Conservation (phyloP, 768 basidiomycete genomes). For the Macrocybe gigantea region DNA sequence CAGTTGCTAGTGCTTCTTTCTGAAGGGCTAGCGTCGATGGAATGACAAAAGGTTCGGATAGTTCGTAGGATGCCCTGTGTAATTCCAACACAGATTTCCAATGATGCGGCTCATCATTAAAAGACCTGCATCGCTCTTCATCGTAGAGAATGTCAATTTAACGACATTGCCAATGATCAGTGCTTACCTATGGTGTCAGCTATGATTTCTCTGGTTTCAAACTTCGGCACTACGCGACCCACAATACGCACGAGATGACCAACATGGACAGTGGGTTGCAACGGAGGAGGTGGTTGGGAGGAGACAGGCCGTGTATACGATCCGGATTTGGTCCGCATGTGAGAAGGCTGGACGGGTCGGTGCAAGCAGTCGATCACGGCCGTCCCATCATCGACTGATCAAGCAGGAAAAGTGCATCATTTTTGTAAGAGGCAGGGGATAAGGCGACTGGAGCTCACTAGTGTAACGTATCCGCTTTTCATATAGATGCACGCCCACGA, state of each 20-base stretch:
- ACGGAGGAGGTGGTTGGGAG: constrained; percentile 11
- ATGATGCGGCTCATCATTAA: constrained; percentile 58
- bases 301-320: constrained; percentile 4
- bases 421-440: not conserved
- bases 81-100: constrained; percentile 45
- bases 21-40: constrained; percentile 15
- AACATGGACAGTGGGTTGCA: constrained; percentile 33
- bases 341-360: constrained; percentile 23
- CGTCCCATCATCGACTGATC: constrained; percentile 72
- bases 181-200: constrained; percentile 47
- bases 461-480: constrained; percentile 59
- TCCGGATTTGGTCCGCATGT: constrained; percentile 8
- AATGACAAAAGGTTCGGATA: constrained; percentile 44
- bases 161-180: not conserved
- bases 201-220: constrained; percentile 38
- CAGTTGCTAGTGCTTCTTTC: not conserved
- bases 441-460: constrained; percentile 27
- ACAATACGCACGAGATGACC: constrained; percentile 41
- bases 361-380: constrained; percentile 64
- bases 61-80: constrained; percentile 47
- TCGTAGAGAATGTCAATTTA: not conserved
- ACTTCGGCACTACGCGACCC: constrained; percentile 37
- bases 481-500: constrained; percentile 57
- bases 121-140: constrained; percentile 39
- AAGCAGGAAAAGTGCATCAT: not conserved